These are phyloP conservation scores for Scleroderma citrinum DNA, from an alignment of 768 basidiomycete genomes.

Conservation along the genomic window DNA sequence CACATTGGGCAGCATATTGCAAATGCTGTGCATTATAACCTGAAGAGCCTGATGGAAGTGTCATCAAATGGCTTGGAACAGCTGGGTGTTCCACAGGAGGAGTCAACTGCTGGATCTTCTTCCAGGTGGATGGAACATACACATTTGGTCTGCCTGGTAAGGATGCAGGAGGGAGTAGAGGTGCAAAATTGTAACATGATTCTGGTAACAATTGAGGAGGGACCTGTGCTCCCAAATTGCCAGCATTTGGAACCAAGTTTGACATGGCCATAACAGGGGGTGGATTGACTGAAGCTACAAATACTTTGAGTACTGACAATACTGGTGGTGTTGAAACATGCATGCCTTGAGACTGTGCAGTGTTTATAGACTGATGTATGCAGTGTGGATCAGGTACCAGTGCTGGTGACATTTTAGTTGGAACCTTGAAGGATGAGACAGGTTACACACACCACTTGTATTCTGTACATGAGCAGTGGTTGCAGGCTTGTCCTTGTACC, in stretches of 20 bases:
- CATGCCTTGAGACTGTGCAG: neutral
- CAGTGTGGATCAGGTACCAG: neutral
- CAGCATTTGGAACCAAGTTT: neutral
- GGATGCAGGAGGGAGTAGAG: neutral
- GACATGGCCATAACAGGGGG: neutral
- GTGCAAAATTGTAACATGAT: neutral
- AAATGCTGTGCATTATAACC: constrained; percentile 3
- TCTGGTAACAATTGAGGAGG: no score
- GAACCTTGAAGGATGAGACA: neutral
- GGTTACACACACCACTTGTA: neutral
- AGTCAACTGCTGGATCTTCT: neutral
- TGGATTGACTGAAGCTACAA: neutral
- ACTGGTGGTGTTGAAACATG: neutral
- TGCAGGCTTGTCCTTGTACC: neutral
- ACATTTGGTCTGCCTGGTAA: neutral
- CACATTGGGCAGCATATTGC: neutral
- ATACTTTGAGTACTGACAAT: neutral
- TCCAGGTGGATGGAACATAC: neutral
- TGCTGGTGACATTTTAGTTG: neutral
- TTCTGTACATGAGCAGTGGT: neutral
- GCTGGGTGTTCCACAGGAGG: neutral
- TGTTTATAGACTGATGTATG: neutral
- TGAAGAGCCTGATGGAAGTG: neutral
- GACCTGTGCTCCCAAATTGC: no score
- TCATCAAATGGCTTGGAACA: no score